Conservation (phyloP, 208 protist genomes). For the Tritrichomonas foetus region DNA sequence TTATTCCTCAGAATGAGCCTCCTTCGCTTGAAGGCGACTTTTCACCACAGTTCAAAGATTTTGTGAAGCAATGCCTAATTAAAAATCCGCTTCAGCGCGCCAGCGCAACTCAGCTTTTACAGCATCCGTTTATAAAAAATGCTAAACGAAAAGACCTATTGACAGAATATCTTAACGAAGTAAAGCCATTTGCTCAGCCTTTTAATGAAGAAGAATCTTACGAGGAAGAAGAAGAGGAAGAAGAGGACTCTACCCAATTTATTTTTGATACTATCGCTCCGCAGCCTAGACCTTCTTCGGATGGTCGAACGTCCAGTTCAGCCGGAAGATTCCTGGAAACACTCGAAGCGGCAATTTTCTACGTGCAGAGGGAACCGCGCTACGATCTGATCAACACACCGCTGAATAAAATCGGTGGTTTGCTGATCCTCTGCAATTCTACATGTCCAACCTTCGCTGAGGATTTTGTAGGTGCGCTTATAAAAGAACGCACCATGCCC, state of each 20-base stretch:
- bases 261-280: neutral
- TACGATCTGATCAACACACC: neutral
- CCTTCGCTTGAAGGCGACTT: slow-evolving; percentile 43
- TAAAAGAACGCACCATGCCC: too few species aligned
- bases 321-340: neutral
- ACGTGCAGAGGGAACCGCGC: neutral
- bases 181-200: neutral
- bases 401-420: neutral
- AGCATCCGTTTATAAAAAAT: slow-evolving; percentile 39
- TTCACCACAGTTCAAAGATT: slow-evolving; percentile 42
- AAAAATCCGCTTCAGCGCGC: slow-evolving; percentile 40
- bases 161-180: neutral
- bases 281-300: too few species aligned
- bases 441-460: neutral
- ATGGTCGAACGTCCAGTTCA: too few species aligned
- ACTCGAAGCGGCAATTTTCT: neutral
- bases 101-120: slow-evolving; percentile 23
- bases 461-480: neutral
- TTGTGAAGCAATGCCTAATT: slow-evolving; percentile 38
- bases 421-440: neutral
- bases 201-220: neutral
- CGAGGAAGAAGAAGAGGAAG: neutral
- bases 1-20: slow-evolving; percentile 41
- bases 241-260: neutral
- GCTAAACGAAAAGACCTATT: neutral